Base-by-base conservation (phyloP, 2,329 filamentous ascomycete species). In the Amylocarpus encephaloides region DNA sequence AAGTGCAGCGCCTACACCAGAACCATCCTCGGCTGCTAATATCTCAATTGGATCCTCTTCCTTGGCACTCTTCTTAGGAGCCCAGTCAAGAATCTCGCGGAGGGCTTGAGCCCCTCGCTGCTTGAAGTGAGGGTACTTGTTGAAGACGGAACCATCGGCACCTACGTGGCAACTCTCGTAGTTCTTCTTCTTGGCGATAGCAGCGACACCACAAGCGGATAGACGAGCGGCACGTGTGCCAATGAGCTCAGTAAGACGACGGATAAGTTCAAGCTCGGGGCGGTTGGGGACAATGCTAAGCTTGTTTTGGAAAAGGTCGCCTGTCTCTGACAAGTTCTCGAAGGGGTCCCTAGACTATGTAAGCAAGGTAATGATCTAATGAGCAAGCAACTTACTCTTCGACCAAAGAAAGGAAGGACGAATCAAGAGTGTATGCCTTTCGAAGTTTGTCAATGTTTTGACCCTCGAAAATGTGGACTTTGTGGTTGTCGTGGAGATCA, bases 61-160 rank as follows among this genome's bases (percentile, higher is more conserved):
- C 68, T 83, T 85, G 44, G 76, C 67, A 60, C 71, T 72, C 53
- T 75, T 77, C 72, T 88, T 87, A 49, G 78, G 81, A 2, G 86
- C 82, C 91, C 92, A 97, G 74, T 95, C 92, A 34, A 98, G 81
- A 59, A 98, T 96, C 75, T 98, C 93, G 49, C 88, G 83, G 47
- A 98, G 79, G 26, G 93, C 93, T 68, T 85, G 78, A 12, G 93
- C 92, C 49, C 92, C 91, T 48, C 93, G 86, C 51, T 83, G 81
- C 77, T 96, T 96, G 80, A 98, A 98, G 72, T 95, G 87, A 11
- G 93, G 93, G 73, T 98, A 98, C 70, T 97, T 97, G 78, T 95
- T 96, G 76, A 98, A 98, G 48, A 98, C 92, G 15, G 88, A 95
- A 34, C 93, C 93, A 66, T 98, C 93, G 46, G 93, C 93, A 62